Evolutionary conservation across 306 rosid species (phyloP), one percentile per base, ranked within the genome.

Genomic region (Canavalia gladiata): DNA sequence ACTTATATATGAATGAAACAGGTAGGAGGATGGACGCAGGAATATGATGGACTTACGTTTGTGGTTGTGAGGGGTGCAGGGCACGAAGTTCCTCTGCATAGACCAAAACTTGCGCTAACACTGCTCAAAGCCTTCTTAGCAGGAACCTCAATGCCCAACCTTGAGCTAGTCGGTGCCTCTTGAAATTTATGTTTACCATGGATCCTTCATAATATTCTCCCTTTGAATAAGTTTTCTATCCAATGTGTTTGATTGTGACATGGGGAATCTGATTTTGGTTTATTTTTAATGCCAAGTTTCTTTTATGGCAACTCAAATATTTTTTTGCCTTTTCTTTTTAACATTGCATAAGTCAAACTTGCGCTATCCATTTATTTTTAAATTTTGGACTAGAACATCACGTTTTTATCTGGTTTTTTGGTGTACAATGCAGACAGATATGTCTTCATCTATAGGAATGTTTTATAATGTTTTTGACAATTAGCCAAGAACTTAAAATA

Each of bases 1-100:
- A 63, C 8, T 71, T 34, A 12, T 78, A 56, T 74, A 7, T 33
- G 43, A 70, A 39, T 67, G 34, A 43, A 72, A 75, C 89, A 95
- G 99, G 99, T 95, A 59, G 99, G 97, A 83, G 97, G 99, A 74
- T 95, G 99, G 97, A 93, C 86, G 2, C 94, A 95, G 81, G 99
- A 91, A 84, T 95, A 95, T 75, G 88, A 42, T 34, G 99, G 99
- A 54, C 87, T 95, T 37, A 95, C 91, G 11, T 91, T 95, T 77
- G 97, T 93, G 52, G 75, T 85, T 0, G 93, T 93, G 73, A 86
- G 99, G 72, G 99, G 99, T 76, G 99, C 97, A 39, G 99, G 99
- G 25, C 99, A 92, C 29, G 97, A 95, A 89, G 98, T 95, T 69
- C 92, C 98, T 79, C 82, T 95, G 60, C 99, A 93, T 85, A 88